phyloP scores from a whole-genome alignment of 179 eudicot genomes.

The Corrigiola litoralis region DNA sequence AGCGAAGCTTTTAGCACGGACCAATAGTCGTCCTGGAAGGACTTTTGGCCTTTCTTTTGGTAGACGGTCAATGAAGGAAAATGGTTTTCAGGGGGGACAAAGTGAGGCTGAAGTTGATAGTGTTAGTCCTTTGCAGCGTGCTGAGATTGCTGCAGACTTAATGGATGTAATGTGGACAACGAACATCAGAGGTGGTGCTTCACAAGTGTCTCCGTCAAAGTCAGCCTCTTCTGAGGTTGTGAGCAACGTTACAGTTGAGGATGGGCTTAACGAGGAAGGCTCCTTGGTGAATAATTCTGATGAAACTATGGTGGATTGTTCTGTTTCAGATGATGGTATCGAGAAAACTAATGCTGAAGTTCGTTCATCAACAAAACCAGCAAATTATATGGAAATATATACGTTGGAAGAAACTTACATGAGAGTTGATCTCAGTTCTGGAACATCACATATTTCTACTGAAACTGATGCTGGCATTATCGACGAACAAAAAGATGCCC shows the following conservation, averaged over 20 bases:
- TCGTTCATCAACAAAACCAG: conserved; percentile 21
- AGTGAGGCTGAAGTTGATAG: conserved; percentile 26
- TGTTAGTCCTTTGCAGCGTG: conserved; percentile 52
- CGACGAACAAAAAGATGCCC: background rate
- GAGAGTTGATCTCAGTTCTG: conserved; percentile 14
- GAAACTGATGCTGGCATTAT: background rate
- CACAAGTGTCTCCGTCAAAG: conserved; percentile 23
- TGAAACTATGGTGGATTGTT: conserved; percentile 6
- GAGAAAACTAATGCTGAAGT: conserved; percentile 31
- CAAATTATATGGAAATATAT: conserved; percentile 10
- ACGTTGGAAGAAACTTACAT: conserved; percentile 26
- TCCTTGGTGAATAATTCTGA: background rate
- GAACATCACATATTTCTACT: conserved; percentile 6
- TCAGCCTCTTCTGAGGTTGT: conserved; percentile 12
- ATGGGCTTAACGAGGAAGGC: background rate
- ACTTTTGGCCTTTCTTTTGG: conserved; percentile 72
- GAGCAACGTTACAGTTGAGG: background rate
- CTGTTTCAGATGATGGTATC: conserved; percentile 16
- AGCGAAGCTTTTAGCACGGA: conserved; percentile 32
- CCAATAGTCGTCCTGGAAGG: conserved; percentile 39
- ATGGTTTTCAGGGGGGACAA: conserved; percentile 26
- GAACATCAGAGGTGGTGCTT: conserved; percentile 42
- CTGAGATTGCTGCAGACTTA: conserved; percentile 94
- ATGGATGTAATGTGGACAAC: conserved; percentile 94
- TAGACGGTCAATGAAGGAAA: conserved; percentile 41